Base-by-base conservation (phyloP, 805 yeast species). In the Ogataea nakhonphanomensis region DNA sequence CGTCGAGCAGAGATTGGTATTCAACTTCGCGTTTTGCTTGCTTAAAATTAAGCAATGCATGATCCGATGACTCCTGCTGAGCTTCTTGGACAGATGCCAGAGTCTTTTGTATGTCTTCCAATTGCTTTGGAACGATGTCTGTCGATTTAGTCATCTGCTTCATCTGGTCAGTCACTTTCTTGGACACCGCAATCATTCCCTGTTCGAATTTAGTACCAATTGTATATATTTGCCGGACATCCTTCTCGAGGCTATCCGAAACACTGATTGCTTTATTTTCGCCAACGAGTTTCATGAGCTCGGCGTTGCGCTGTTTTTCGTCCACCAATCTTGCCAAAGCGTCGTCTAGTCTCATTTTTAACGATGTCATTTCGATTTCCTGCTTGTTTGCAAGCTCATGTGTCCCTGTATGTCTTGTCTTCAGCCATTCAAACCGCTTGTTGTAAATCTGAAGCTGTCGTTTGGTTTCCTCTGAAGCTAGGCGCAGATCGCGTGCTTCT, bases 241-340 rank as follows among this genome's bases (percentile, higher is more conserved):
- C 33, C 11, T 22, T 10, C 13, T 31, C 41, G 9, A 37, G 31
- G 22, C 22, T 35, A 6, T 24, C 20, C 11, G 23, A 4, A 8
- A 8, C 25, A 4, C 7, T 21, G 2, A 25, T 5, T 8, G 12
- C 15, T 6, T 7, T 14, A 17, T n/a, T 24, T 11, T 25, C 24
- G 11, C 14, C 25, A 9, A 37, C 11, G 14, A 30, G 17, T 5
- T 57, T 48, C 27, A 54, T 50, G 7, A 67, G 45, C n/a, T 55
- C 52, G 2, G 39, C 24, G 2, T 59, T 65, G 38, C 61, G 67
- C 9, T 70, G 56, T 39, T 69, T 72, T 46, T 73, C 76, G 39
- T 72, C 78, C 7, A 73, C 69, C 29, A 73, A 55, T 33, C 69
- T 61, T 1, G 76, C 75, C 8, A 74, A 64, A 17, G 67, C 58